phyloP scores from a whole-genome alignment of 1,139 yeast genomes.

The Kodamaea plutei region DNA sequence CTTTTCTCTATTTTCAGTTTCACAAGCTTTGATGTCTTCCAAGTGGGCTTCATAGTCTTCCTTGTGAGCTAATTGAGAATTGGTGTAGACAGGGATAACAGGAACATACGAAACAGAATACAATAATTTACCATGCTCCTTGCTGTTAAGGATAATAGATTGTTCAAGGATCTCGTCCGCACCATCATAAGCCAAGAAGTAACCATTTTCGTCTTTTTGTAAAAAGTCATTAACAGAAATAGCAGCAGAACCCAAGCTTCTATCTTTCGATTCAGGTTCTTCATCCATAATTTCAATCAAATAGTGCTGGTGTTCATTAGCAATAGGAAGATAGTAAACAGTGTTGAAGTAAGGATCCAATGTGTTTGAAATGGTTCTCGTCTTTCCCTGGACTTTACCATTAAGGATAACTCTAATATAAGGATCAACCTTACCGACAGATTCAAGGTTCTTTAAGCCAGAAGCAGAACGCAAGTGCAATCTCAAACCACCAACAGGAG shows the following conservation, averaged over 20 bases:
- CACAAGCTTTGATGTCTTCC: constrained; percentile 31
- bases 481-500: constrained; percentile 66
- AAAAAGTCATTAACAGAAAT: constrained; percentile 49
- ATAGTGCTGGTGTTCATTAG: constrained; percentile 58
- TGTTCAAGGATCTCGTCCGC: constrained; percentile 42
- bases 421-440: constrained; percentile 71
- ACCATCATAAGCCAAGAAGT: constrained; percentile 51
- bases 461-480: constrained; percentile 53
- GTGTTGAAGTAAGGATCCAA: constrained; percentile 54
- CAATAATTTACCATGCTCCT: constrained; percentile 46
- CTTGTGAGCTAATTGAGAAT: constrained; percentile 44
- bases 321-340: constrained; percentile 58
- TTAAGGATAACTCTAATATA: constrained; percentile 56
- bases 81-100: constrained; percentile 56
- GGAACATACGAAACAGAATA: constrained; percentile 65
- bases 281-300: constrained; percentile 61
- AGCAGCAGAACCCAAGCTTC: constrained; percentile 57
- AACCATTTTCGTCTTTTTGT: constrained; percentile 41
- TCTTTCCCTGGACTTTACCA: constrained; percentile 54
- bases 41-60: constrained; percentile 30
- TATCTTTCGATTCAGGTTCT: constrained; percentile 59
- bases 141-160: constrained; percentile 41
- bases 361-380: constrained; percentile 53
- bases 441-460: constrained; percentile 56
- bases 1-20: constrained; percentile 28